These are phyloP conservation scores for Vitis amurensis DNA, from an alignment of 164 flowering plant species.

Conservation along the genomic window DNA sequence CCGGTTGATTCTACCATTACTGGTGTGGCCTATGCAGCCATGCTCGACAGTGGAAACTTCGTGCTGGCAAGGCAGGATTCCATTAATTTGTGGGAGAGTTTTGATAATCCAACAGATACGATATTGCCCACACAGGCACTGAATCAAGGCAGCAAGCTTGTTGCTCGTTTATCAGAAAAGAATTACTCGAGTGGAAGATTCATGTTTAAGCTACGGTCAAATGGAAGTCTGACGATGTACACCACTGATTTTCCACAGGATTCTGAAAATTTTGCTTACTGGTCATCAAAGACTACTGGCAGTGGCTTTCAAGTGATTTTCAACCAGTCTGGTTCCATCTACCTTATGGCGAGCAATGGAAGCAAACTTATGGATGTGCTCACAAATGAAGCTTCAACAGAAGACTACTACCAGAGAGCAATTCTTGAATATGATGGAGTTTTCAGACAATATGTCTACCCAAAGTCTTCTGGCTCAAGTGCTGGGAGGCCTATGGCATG, in stretches of 20 bases:
- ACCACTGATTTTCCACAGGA: background rate
- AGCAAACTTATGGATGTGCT: background rate
- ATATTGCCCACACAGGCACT: background rate
- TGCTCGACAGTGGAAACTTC: constrained; percentile 4
- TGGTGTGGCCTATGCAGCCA: constrained; percentile 5
- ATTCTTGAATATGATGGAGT: too few species aligned
- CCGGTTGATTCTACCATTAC: background rate
- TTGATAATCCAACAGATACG: constrained; percentile 5
- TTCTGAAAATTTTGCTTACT: background rate
- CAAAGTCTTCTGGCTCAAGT: background rate
- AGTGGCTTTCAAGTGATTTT: background rate
- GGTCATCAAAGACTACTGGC: background rate
- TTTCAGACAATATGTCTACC: background rate
- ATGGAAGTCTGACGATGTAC: constrained; percentile 9
- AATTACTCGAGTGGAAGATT: constrained; percentile 17
- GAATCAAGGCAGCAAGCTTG: background rate
- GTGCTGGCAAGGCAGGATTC: background rate
- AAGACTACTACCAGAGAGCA: background rate
- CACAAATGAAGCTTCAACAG: background rate
- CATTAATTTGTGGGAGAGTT: constrained; percentile 10
- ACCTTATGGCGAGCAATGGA: background rate
- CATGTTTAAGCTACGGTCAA: background rate
- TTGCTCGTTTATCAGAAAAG: background rate
- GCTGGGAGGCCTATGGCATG: background rate
- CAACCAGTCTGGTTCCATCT: constrained; percentile 1